phyloP scores from a whole-genome alignment of 2,329 filamentous ascomycete genomes.

The Beauveria sp. region DNA sequence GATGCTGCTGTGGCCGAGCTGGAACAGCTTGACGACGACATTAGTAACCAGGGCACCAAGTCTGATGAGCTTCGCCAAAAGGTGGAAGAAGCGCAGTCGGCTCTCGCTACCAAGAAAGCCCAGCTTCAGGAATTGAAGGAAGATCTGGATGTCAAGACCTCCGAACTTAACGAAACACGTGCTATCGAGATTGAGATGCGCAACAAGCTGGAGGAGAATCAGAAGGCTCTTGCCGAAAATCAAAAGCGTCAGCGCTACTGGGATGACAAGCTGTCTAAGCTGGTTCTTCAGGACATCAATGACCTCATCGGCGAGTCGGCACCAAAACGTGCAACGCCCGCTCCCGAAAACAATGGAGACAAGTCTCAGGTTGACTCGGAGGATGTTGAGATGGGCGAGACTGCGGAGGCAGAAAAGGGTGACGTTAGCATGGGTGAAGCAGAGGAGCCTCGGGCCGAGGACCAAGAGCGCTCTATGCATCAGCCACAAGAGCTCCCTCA shows the following conservation, averaged over 20 bases:
- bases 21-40: slow-evolving; percentile 70
- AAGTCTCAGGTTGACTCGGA: slow-evolving; percentile 21
- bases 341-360: slow-evolving; percentile 14
- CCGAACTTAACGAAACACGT: slow-evolving; percentile 80
- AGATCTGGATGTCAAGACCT: slow-evolving; percentile 77
- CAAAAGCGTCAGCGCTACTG: slow-evolving; percentile 78
- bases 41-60: slow-evolving; percentile 66
- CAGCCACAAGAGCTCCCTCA: slow-evolving; percentile 59
- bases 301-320: slow-evolving; percentile 46
- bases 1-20: slow-evolving; percentile 64
- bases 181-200: slow-evolving; percentile 95
- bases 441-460: not conserved
- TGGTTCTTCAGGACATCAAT: slow-evolving; percentile 72
- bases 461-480: slow-evolving; percentile 19
- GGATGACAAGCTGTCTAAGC: slow-evolving; percentile 81
- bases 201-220: slow-evolving; percentile 93
- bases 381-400: slow-evolving; percentile 24
- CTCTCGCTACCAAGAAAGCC: slow-evolving; percentile 68
- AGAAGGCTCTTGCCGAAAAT: slow-evolving; percentile 81
- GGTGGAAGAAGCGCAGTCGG: slow-evolving; percentile 76
- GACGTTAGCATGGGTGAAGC: slow-evolving; percentile 12
- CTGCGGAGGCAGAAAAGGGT: slow-evolving; percentile 18
- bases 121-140: slow-evolving; percentile 73
- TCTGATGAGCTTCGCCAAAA: slow-evolving; percentile 64
- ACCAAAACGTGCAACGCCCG: slow-evolving; percentile 19